Percentiles rank a stretch among this genome's conserved stretches.
Evolutionary conservation across 2,329 filamentous ascomycete species (phyloP).

Genomic region (Hypoxylon sp.): DNA sequence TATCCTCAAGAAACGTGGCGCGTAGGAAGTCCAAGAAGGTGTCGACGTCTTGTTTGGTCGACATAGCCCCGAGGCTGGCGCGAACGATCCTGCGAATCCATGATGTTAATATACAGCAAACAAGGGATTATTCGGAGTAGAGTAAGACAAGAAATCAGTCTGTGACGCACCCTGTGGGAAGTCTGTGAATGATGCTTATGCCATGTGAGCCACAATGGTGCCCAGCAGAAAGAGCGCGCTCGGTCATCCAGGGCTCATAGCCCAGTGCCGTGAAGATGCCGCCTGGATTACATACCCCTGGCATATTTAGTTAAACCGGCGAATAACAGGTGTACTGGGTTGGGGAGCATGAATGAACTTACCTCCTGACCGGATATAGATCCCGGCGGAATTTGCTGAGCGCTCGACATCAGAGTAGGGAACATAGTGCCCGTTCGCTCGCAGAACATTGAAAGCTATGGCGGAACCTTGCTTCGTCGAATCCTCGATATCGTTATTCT

Average conservation of each 20-base stretch:
- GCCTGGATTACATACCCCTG: constrained; percentile 63
- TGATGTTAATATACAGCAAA: constrained; percentile 11
- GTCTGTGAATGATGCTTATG: constrained; percentile 64
- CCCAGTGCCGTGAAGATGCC: constrained; percentile 61
- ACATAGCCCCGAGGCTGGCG: constrained; percentile 72
- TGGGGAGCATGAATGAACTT: constrained; percentile 32
- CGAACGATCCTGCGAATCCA: constrained; percentile 64
- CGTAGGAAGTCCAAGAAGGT: constrained; percentile 61
- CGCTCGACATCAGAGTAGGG: constrained; percentile 71
- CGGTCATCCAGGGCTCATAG: constrained; percentile 67
- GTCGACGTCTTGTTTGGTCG: constrained; percentile 66
- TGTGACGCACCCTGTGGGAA: constrained; percentile 63
- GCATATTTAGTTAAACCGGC: constrained; percentile 22
- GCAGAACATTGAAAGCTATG: constrained; percentile 72
- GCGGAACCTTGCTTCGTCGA: constrained; percentile 69
- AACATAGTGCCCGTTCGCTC: constrained; percentile 64
- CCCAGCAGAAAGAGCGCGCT: constrained; percentile 66
- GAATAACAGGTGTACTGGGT: constrained; percentile 3
- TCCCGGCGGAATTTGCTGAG: constrained; percentile 64
- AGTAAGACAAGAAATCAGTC: constrained; percentile 16
- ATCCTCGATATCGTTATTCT: constrained; percentile 64
- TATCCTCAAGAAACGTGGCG: constrained; percentile 53
- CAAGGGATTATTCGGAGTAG: constrained; percentile 6
- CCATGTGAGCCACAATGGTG: constrained; percentile 69
- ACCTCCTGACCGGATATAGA: constrained; percentile 72